phyloP scores from a whole-genome alignment of 345 rosid species.

The Raphanus raphanistrum region DNA sequence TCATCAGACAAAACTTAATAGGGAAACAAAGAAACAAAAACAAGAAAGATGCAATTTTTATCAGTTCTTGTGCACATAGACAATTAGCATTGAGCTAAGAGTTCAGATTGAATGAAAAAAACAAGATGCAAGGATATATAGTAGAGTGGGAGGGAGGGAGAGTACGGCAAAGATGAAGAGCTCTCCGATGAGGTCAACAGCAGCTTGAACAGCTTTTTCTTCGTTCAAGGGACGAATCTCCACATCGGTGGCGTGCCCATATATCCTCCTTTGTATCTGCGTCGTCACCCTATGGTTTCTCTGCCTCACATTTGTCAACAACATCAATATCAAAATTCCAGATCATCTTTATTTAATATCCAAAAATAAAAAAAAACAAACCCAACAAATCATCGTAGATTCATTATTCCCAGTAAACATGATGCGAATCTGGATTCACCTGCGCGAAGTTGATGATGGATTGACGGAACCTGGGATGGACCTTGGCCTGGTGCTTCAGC shows the following conservation, averaged over 20 bases:
- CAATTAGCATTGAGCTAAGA: too few relatives aligned
- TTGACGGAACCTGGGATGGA: conserved; percentile 75
- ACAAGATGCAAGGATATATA: too few relatives aligned
- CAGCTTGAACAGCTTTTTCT: conserved; percentile 96
- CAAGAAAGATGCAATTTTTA: too few relatives aligned
- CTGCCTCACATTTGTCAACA: conserved; percentile 39
- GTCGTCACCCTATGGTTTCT: conserved; percentile 77
- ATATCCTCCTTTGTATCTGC: conserved; percentile 69
- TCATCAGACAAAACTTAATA: too few relatives aligned
- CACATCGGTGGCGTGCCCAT: conserved; percentile 78
- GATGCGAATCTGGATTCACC: conserved; percentile 39
- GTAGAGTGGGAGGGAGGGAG: too few relatives aligned
- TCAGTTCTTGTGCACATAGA: too few relatives aligned
- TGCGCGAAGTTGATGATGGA: conserved; percentile 71
- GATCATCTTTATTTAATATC: too few relatives aligned
- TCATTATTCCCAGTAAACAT: too few relatives aligned
- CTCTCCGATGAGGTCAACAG: conserved; percentile 87
- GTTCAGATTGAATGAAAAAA: too few relatives aligned
- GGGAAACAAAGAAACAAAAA: too few relatives aligned
- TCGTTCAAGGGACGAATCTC: conserved; percentile 91
- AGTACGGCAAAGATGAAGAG: conserved; percentile 78
- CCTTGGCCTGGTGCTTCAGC: conserved; percentile 79
- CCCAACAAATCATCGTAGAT: background rate
- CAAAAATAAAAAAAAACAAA: background rate
- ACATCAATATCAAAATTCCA: too few relatives aligned